Evolutionary conservation across 768 basidiomycete genomes (phyloP), one percentile per base, ranked within the genome.

Genomic region (Gloeophyllum trabeum): DNA sequence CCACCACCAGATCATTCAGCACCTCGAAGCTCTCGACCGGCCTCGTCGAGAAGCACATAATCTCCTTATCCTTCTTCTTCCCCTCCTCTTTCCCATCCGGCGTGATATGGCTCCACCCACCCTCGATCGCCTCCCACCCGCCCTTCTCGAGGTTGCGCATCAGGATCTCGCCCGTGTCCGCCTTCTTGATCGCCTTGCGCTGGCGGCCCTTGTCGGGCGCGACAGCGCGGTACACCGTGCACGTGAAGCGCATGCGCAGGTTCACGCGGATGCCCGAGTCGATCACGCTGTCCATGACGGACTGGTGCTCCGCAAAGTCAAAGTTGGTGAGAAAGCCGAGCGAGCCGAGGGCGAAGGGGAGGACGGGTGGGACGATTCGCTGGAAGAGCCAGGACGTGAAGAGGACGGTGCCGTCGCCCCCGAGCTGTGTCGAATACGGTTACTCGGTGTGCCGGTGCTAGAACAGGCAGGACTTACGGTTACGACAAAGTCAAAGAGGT

Each of bases 331-430:
- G 82, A 65, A 99, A 99, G 37, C 96, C 94, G 20, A 99, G 76
- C 4, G 94, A 97, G 35, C 96, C 96, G 21, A 99, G 73, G 1
- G 96, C 93, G 59, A 99, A 99, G 1, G 96, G 81, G 12, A 99
- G 81, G 26, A 98, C 91, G 10, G 96, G 96, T n/a, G 96, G 96
- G 13, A 98, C 96, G 54, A 99, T 90, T 41, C 81, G 80, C 59
- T 99, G 96, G 68, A 99, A 99, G 24, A 99, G 69, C 96, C 96
- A 98, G 3, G 96, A 98, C 4, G 96, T 96, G 65, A 97, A 99
- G 13, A 99, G 75, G 2, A 98, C 93, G 0, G 96, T 99, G 12
- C 96, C 96, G 57, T 99, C 96, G 6, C 96, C 96, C 37, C 96
- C 96, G 47, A 98, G 81, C 93, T 97, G 54, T n/a, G n/a, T n/a